Conservation (phyloP, 2,329 filamentous ascomycete species). For the Venturia aucupariae region DNA sequence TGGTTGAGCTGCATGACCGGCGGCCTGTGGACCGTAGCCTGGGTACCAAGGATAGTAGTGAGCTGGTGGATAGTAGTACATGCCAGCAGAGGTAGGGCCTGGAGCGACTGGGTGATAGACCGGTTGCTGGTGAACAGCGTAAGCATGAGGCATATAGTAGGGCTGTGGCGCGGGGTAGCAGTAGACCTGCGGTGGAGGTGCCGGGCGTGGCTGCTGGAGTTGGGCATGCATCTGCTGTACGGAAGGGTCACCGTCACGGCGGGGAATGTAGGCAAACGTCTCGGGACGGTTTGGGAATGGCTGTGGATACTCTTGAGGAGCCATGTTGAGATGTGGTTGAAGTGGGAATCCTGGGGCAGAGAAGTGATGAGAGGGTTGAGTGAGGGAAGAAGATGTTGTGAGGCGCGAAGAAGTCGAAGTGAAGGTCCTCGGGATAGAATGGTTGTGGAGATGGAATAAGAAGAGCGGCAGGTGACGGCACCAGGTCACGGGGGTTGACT, state of each 20-base stretch:
- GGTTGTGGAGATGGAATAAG: not conserved
- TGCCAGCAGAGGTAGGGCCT: not conserved
- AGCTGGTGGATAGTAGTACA: conserved; percentile 6
- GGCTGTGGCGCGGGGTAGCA: conserved; percentile 3
- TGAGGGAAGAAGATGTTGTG: not conserved
- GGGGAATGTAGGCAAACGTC: conserved; percentile 9
- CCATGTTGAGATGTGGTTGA: not conserved
- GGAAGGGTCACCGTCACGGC: not conserved
- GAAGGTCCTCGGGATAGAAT: not conserved
- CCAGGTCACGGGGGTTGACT: not conserved
- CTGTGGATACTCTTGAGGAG: conserved; percentile 4
- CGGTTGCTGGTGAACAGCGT: not conserved
- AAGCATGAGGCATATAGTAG: conserved; percentile 4
- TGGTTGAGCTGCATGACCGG: not conserved
- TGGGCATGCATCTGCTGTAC: not conserved
- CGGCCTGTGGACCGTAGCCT: not conserved
- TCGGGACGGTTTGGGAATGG: conserved; percentile 4
- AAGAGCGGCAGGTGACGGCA: not conserved
- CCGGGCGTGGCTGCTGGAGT: not conserved
- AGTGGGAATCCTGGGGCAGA: not conserved
- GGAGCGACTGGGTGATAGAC: conserved; percentile 1
- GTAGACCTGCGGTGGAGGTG: not conserved
- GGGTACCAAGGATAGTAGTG: conserved; percentile 1
- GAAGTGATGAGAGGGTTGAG: not conserved
- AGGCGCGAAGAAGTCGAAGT: not conserved